Base-by-base conservation (phyloP, 2,329 filamentous ascomycete genomes). In the Pseudocercospora fuligena region DNA sequence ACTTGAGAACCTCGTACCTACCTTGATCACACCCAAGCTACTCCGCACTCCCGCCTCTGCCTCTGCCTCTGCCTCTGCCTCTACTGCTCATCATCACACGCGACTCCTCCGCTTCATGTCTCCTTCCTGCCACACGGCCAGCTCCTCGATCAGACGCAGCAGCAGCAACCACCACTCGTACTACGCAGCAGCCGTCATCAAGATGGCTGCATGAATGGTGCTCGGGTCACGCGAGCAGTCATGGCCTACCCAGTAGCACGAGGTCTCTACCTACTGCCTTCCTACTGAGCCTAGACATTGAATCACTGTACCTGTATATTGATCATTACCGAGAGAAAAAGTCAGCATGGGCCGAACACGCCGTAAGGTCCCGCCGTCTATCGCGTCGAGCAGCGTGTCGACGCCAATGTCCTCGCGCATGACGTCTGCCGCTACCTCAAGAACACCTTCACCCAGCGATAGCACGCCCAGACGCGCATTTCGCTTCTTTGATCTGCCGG, bases 401-500 rank as follows among this genome's bases (percentile, higher is more conserved):
- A 73, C 69, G n/a, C 66, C 70, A 21, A 59, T 71, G 5, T 74
- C 73, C 3, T 73, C 72, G 56, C 51, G 69, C 60, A 61, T 69
- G 40, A 47, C 66, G 23, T 74, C 73, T n/a, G 61, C 73, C 60
- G 69, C 69, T 12, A 61, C 70, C 8, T 74, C 74, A 11, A 57
- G 73, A 59, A 67, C 70, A 9, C 60, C 70, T 8, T 76, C 73
- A 25, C 74, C 73, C 9, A 49, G 62, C 29, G 5, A 43, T 8
- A 43, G 40, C 40, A 65, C 68, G 11, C 49, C 68, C 4, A 70
- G 60, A 51, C 62, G 73, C 61, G 83, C 86, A 0, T 92, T 92
- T 63, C 85, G 81, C 7, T 91, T 93, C 76, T 83, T 93, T 65
- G 81, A 86, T 31, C 81, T 94, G 0, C 91, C 91, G 0, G 84